Conservation (phyloP, 2,329 filamentous ascomycete genomes). For the Ceratocystis variospora region DNA sequence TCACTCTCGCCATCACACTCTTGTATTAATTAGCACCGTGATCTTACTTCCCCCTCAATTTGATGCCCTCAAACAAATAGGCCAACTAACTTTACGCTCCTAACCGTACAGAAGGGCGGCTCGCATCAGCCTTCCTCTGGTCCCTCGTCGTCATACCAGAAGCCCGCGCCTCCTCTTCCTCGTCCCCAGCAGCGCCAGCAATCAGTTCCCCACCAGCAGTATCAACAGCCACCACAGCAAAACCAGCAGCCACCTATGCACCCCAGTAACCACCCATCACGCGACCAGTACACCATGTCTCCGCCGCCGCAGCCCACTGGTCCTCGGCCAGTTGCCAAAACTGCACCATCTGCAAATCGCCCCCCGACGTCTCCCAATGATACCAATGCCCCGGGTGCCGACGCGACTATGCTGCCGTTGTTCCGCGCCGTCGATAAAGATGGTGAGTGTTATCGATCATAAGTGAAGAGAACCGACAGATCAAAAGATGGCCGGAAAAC, state of each 20-base stretch:
- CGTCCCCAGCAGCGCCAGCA: constrained; percentile 25
- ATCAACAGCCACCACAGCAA: constrained; percentile 10
- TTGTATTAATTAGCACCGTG: neutral
- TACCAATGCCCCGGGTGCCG: constrained; percentile 35
- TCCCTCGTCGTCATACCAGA: constrained; percentile 17
- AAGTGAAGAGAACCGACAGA: no score
- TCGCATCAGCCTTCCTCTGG: constrained; percentile 17
- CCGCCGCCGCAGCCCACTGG: constrained; percentile 35
- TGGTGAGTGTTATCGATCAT: constrained; percentile 34
- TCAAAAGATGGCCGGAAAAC: neutral
- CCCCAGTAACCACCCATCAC: constrained; percentile 22
- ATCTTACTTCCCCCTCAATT: neutral
- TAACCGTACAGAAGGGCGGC: constrained; percentile 20
- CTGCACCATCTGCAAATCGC: constrained; percentile 43
- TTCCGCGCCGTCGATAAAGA: constrained; percentile 87
- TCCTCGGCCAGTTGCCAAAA: constrained; percentile 31
- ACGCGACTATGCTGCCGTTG: constrained; percentile 65
- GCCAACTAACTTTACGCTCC: constrained; percentile 9
- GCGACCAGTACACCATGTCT: constrained; percentile 32
- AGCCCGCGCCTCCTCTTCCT: constrained; percentile 29
- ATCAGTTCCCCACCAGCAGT: constrained; percentile 23
- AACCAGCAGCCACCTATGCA: constrained; percentile 14
- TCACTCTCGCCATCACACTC: neutral
- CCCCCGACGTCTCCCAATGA: constrained; percentile 51
- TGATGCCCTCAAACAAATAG: neutral